A percentile compares a stretch with the other conserved stretches of the same genome.
Conservation (phyloP, 371 early-diverging fungal genomes). For the Mucor plumbeus region DNA sequence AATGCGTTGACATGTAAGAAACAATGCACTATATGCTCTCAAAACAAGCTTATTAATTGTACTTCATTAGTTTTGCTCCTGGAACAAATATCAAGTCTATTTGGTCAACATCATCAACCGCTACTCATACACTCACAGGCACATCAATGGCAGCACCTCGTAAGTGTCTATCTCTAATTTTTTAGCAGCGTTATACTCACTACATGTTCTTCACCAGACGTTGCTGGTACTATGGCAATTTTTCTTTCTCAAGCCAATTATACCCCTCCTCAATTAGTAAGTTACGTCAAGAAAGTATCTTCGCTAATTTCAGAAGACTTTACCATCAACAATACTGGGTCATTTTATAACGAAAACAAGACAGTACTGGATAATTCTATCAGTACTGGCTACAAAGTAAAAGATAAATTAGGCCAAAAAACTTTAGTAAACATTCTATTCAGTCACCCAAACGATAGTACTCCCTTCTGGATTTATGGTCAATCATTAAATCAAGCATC, state of each 20-base stretch:
- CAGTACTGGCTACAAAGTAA: slow-evolving; percentile 33
- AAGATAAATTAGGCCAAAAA: slow-evolving; percentile 15
- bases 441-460: slow-evolving; percentile 33
- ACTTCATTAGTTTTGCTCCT: slow-evolving; percentile 49
- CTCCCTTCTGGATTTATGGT: slow-evolving; percentile 34
- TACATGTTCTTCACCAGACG: slow-evolving; percentile 20
- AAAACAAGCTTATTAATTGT: not conserved
- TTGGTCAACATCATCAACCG: slow-evolving; percentile 43
- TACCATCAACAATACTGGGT: slow-evolving; percentile 37
- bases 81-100: slow-evolving; percentile 82
- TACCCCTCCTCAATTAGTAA: slow-evolving; percentile 37
- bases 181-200: not conserved
- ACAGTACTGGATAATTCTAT: slow-evolving; percentile 48
- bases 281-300: slow-evolving; percentile 34
- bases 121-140: slow-evolving; percentile 59
- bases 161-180: slow-evolving; percentile 7
- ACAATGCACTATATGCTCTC: not conserved
- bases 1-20: slow-evolving; percentile 76
- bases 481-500: slow-evolving; percentile 19
- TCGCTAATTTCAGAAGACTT: slow-evolving; percentile 38
- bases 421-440: slow-evolving; percentile 36
- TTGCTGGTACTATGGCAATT: slow-evolving; percentile 54
- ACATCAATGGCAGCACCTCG: slow-evolving; percentile 86
- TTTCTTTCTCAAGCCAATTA: slow-evolving; percentile 39
- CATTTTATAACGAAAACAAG: slow-evolving; percentile 40